Evolutionary conservation across 163 green algal species (phyloP), one percentile per base, ranked within the genome.

Genomic region (Scenedesmus sp.): DNA sequence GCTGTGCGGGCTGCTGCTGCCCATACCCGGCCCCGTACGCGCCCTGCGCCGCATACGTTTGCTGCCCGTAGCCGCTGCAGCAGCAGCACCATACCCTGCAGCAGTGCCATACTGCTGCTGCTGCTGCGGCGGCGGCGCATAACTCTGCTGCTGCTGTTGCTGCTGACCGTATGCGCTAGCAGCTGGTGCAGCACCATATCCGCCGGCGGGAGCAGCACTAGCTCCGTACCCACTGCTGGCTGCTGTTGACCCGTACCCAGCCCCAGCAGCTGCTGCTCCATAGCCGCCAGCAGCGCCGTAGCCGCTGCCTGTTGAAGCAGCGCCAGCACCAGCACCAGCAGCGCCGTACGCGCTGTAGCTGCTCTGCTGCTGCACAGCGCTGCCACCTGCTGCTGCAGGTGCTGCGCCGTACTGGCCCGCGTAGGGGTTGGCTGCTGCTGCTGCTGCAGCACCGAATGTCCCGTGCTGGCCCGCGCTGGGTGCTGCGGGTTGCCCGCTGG

Each of bases 351-450:
- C 78, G 72, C 73, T 68, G 85, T 92, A 88, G 26, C 56, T 42
- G 51, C 91, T 85, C 43, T 94, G 87, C 87, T 95, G 92, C 82
- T 91, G 90, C 72, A 89, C 86, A 92, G 92, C 68, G 70, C 73
- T 81, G 65, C 79, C 24, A 10, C 26, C 46, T 89, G 83, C 65
- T 84, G 84, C 85, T 93, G 89, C 18, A 56, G 76, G 40, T 93
- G 82, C 30, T 59, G n/a, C 43, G 65, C 83, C n/a, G 51, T 86
- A 53, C 35, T 65, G 33, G 56, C 43, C 22, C 2, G 40, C 56
- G 46, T 72, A 68, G 2, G 53, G 83, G 68, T 82, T 83, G 51
- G 42, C 40, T 76, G 76, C 56, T 73, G 85, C 56, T 56, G 51
- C 83, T 89, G 88, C 68, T 33, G 81, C 73, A 33, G 82, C 26